These are phyloP conservation scores for Magnaporthales sp. DNA, from an alignment of 2,329 filamentous ascomycete genomes.

Conservation along the genomic window DNA sequence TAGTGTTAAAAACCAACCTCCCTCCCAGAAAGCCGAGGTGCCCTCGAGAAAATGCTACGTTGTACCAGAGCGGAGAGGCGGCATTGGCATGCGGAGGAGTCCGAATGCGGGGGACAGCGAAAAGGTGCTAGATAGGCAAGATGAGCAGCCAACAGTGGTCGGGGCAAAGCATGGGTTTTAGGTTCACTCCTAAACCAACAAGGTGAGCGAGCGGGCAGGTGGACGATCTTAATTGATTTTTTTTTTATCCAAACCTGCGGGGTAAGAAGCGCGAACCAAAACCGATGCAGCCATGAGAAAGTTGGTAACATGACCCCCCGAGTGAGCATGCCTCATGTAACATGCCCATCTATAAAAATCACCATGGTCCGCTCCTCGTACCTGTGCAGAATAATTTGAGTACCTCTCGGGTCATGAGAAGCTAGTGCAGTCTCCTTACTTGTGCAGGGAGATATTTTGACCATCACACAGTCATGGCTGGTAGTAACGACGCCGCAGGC, in stretches of 20 bases:
- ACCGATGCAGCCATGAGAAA: not conserved
- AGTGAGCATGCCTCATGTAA: not conserved
- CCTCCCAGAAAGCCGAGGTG: no score
- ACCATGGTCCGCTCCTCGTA: not conserved
- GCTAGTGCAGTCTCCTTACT: not conserved
- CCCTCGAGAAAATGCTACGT: not conserved
- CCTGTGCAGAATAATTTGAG: not conserved
- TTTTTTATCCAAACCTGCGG: not conserved
- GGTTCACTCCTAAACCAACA: not conserved
- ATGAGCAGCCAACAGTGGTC: not conserved
- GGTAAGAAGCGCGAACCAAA: not conserved
- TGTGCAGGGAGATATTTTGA: not conserved
- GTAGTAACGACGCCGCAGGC: not conserved
- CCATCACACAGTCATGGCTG: not conserved
- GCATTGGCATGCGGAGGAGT: not conserved
- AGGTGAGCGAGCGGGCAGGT: not conserved
- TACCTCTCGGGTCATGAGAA: not conserved
- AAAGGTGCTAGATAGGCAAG: not conserved
- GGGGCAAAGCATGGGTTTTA: not conserved
- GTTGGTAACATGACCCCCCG: not conserved
- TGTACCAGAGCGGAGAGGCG: not conserved
- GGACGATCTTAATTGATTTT: not conserved
- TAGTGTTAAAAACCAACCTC: no score
- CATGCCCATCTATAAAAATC: not conserved
- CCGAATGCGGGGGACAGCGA: not conserved